Percentiles rank a stretch among this genome's conserved stretches.
phyloP scores from a whole-genome alignment of 306 rosid genomes.

The Ochetophila trinervis region DNA sequence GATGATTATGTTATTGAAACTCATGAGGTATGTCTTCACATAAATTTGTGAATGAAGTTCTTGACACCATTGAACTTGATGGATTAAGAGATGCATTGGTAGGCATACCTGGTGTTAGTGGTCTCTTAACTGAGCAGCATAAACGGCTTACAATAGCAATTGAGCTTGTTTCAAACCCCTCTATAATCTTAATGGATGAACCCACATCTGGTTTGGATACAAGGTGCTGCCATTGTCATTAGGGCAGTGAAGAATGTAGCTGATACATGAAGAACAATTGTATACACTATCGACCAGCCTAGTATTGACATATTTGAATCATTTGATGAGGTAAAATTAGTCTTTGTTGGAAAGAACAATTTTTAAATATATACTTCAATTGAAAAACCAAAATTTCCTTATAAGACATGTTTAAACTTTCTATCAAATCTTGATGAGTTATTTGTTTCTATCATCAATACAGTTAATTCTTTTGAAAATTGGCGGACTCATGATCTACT shows the following conservation, averaged over 20 bases:
- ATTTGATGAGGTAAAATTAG: constrained; percentile 43
- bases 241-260: constrained; percentile 51
- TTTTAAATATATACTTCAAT: background rate
- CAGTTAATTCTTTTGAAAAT: constrained; percentile 43
- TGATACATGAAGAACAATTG: constrained; percentile 46
- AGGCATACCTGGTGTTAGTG: constrained; percentile 46
- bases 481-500: constrained; percentile 44
- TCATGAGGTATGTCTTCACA: background rate
- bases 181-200: constrained; percentile 51
- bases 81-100: constrained; percentile 42
- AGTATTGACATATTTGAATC: constrained; percentile 47
- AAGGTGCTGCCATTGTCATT: constrained; percentile 53
- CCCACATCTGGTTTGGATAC: constrained; percentile 50
- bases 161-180: constrained; percentile 52
- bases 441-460: background rate
- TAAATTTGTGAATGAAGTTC: constrained; percentile 51
- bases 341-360: background rate
- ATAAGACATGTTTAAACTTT: background rate
- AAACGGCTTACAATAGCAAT: constrained; percentile 47
- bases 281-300: constrained; percentile 61
- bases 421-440: background rate
- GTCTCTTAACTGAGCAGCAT: constrained; percentile 53
- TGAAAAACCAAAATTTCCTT: background rate
- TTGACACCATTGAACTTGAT: constrained; percentile 54
- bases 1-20: background rate